Evolutionary conservation across 1,284 basidiomycete genomes (phyloP).

Genomic region (Puccinia polysora): DNA sequence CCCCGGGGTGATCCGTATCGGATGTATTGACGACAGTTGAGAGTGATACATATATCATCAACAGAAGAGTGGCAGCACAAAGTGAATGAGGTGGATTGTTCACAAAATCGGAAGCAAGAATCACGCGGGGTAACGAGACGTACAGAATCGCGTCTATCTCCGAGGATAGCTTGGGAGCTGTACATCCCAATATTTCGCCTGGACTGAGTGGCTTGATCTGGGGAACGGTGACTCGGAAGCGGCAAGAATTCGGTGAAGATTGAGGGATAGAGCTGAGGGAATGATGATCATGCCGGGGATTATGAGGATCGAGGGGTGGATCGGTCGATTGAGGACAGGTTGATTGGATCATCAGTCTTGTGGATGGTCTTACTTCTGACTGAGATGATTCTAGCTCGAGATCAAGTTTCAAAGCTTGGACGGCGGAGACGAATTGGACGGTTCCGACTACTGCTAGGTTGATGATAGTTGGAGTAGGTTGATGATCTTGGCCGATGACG

Average conservation of each 20-base stretch:
- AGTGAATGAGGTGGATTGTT: too few relatives aligned
- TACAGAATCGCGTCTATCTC: constrained; percentile 83
- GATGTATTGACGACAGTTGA: too few relatives aligned
- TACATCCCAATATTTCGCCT: constrained; percentile 95
- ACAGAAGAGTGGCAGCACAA: constrained; percentile 41
- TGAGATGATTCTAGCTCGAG: too few relatives aligned
- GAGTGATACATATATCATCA: too few relatives aligned
- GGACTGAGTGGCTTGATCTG: constrained; percentile 89
- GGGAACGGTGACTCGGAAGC: constrained; percentile 75
- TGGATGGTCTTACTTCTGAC: too few relatives aligned
- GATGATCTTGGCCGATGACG: too few relatives aligned
- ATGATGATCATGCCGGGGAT: constrained; percentile 54
- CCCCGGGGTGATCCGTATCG: not conserved
- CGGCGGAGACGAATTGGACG: constrained; percentile 86
- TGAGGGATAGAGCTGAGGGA: not conserved
- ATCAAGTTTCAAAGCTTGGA: constrained; percentile 78
- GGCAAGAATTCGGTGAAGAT: constrained; percentile 45
- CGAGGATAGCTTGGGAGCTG: constrained; percentile 69
- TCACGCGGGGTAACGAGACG: constrained; percentile 52
- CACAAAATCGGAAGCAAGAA: too few relatives aligned
- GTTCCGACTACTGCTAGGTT: constrained; percentile 80
- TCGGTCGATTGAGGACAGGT: not conserved
- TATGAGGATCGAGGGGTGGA: not conserved
- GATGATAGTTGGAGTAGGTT: too few relatives aligned
- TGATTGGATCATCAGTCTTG: too few relatives aligned